Evolutionary conservation across 176 grass and related monocot species (phyloP).

Genomic region (Triticum urartu): DNA sequence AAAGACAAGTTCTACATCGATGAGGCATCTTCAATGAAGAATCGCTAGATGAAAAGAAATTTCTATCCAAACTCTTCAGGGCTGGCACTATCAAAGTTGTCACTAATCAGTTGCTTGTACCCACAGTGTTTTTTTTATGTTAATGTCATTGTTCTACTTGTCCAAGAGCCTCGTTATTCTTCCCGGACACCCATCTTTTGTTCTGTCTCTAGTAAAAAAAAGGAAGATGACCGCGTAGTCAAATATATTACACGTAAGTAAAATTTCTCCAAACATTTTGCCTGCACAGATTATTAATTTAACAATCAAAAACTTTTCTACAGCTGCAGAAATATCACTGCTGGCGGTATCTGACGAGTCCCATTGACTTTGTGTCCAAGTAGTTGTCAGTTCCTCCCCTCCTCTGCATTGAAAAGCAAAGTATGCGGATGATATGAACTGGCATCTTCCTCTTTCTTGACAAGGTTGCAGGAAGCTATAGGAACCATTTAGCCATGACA

Average conservation of each 20-base stretch:
- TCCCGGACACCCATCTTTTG: neutral
- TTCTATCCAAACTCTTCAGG: neutral
- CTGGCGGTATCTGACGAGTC: neutral
- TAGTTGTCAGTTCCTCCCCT: neutral
- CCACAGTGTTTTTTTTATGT: neutral
- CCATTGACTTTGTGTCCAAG: neutral
- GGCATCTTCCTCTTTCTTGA: neutral
- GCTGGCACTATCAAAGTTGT: neutral
- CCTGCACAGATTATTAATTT: neutral
- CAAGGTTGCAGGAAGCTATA: neutral
- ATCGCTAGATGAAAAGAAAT: neutral
- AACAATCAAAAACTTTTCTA: neutral
- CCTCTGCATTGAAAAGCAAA: neutral
- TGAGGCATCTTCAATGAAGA: neutral
- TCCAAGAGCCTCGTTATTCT: neutral
- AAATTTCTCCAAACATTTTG: neutral
- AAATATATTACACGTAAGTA: neutral
- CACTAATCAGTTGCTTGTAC: neutral
- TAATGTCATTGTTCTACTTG: neutral
- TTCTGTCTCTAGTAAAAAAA: neutral
- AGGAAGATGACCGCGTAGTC: neutral
- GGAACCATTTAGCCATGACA: constrained; percentile 18
- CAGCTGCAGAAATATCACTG: neutral
- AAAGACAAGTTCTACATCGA: neutral
- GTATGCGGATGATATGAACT: neutral